Base-by-base conservation (phyloP, 768 basidiomycete genomes). In the Panellus pusillus region DNA sequence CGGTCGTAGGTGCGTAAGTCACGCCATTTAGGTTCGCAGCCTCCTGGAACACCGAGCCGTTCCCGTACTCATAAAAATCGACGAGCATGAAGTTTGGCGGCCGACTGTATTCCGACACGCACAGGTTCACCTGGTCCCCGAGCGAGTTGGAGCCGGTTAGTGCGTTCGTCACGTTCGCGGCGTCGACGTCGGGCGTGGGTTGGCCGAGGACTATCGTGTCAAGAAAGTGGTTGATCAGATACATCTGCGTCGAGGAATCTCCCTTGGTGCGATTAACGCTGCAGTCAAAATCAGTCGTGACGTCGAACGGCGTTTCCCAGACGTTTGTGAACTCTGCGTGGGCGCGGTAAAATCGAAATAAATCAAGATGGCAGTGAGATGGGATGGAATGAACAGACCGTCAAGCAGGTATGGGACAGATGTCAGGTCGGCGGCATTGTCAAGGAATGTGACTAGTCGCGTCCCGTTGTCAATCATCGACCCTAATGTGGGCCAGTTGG, bases 201-300 rank as follows among this genome's bases (percentile, higher is more conserved):
- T 83, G 69, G 7, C 77, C 79, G 2, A 84, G 60, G 31, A 86
- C 46, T 15, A 81, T 43, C 38, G 73, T 76, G 66, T 98, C 93
- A 48, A 98, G 76, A 74, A 91, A 98, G 72, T 98, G 96, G 70
- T 98, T 97, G 69, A 95, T 92, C 59, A 95, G 77, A 68, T 79
- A 91, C 82, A 98, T 84, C 65, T 90, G 82, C 1, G 85, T 87
- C 6, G 79, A 65, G 0, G 89, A 54, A 54, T 85, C 77, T 4
- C 89, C 90, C 6, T 80, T 80, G 5, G 91, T 86, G 38, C 96
- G 82, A 70, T 97, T 92, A 49, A 94, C 87, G 37, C 75, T 79
- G 72, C 96, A 98, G 60, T 93, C 82, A 69, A 96, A 98, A 0
- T 78, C 75, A 9, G 63, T 82, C 78, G 77, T 76, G 11, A 87